A percentile compares a stretch with the other conserved stretches of the same genome.
phyloP scores from a whole-genome alignment of 306 rosid species.

The Cicer chorassanicum region DNA sequence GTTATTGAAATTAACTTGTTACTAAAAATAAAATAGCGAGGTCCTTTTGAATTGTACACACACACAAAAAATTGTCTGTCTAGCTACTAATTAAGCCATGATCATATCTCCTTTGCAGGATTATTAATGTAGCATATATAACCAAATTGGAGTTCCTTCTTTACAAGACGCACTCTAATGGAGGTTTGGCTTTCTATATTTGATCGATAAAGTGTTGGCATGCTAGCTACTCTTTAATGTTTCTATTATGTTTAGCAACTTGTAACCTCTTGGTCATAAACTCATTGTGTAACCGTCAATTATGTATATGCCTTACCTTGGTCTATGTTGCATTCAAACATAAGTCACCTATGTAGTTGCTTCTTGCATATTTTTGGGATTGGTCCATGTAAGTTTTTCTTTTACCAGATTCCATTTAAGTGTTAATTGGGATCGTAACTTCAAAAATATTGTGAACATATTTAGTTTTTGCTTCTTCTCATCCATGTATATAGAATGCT shows the following conservation, averaged over 20 bases:
- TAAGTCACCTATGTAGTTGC: slow-evolving; percentile 11
- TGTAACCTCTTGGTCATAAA: slow-evolving; percentile 31
- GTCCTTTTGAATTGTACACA: no score
- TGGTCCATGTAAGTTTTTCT: slow-evolving; percentile 7
- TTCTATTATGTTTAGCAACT: slow-evolving; percentile 30
- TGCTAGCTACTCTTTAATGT: slow-evolving; percentile 24
- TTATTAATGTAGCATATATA: slow-evolving; percentile 42
- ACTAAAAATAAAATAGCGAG: no score
- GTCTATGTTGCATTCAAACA: slow-evolving; percentile 40
- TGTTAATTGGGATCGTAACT: slow-evolving; percentile 1
- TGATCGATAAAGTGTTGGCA: slow-evolving; percentile 4
- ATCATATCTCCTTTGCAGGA: slow-evolving; percentile 46
- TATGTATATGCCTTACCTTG: slow-evolving; percentile 9
- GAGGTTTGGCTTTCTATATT: slow-evolving; percentile 44
- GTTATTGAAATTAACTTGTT: no score
- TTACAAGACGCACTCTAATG: slow-evolving; percentile 28
- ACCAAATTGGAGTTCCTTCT: slow-evolving; percentile 46
- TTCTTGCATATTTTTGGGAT: slow-evolving; percentile 34
- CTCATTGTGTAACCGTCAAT: slow-evolving; percentile 24
- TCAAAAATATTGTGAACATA: not conserved
- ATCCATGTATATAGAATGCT: not conserved
- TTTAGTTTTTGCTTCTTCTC: not conserved
- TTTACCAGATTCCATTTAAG: not conserved
- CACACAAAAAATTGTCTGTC: no score
- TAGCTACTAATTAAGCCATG: not conserved